phyloP scores from a whole-genome alignment of 2,329 filamentous ascomycete genomes.

The Chalaropsis thielavioides region DNA sequence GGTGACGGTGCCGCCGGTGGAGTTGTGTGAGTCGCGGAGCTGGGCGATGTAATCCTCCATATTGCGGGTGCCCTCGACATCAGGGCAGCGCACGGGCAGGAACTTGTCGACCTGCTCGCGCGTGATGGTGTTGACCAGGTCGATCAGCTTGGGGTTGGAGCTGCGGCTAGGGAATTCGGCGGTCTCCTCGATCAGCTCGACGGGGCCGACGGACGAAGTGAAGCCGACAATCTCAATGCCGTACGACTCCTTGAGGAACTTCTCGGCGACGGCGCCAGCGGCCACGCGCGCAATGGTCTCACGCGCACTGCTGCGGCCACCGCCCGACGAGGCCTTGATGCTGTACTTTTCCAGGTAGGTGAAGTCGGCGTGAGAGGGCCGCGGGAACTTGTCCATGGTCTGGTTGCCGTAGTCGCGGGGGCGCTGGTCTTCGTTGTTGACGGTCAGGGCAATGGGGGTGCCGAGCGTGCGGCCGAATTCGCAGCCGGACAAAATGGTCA shows the following conservation, averaged over 20 bases:
- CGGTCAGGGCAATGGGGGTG: conserved; percentile 75
- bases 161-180: conserved; percentile 51
- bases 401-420: conserved; percentile 80
- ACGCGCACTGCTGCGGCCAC: conserved; percentile 78
- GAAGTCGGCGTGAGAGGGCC: conserved; percentile 89
- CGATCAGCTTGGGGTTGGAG: conserved; percentile 65
- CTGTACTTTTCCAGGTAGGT: conserved; percentile 97
- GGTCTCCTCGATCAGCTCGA: conserved; percentile 62
- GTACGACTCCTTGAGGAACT: conserved; percentile 69
- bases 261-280: conserved; percentile 82
- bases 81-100: conserved; percentile 77
- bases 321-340: conserved; percentile 78
- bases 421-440: conserved; percentile 84
- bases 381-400: conserved; percentile 83
- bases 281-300: conserved; percentile 92
- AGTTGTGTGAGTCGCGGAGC: conserved; percentile 66
- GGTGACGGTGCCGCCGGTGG: conserved; percentile 87
- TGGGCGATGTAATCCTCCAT: conserved; percentile 72
- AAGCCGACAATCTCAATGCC: conserved; percentile 86
- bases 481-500: conserved; percentile 84
- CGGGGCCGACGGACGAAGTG: conserved; percentile 66
- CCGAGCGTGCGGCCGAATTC: conserved; percentile 83
- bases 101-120: conserved; percentile 66
- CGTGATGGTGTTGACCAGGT: conserved; percentile 56
- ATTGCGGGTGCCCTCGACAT: conserved; percentile 44